phyloP scores from a whole-genome alignment of 768 basidiomycete species.

The Hypholoma fasciculare region DNA sequence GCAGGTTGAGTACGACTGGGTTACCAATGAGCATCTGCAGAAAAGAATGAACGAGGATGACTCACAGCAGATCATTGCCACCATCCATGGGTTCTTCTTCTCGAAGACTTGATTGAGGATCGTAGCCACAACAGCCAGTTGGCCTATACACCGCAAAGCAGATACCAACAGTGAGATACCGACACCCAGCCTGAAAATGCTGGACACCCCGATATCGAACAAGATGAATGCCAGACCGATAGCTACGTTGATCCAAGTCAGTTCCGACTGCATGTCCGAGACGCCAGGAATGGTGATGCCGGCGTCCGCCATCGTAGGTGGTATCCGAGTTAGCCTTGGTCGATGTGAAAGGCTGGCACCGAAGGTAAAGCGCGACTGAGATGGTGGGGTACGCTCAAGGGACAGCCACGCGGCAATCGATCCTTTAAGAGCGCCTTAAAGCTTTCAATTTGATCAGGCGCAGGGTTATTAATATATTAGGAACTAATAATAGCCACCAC shows the following conservation, averaged over 20 bases:
- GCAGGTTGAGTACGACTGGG: conserved; percentile 65
- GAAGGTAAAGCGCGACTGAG: too few species aligned
- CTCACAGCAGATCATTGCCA: conserved; percentile 73
- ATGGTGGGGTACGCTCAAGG: too few species aligned
- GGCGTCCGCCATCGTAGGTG: not conserved
- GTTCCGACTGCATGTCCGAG: conserved; percentile 11
- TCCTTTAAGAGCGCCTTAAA: too few species aligned
- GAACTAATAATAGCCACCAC: too few species aligned
- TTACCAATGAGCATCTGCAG: not conserved
- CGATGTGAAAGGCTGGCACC: not conserved
- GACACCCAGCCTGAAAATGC: conserved; percentile 64
- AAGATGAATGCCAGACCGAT: conserved; percentile 76
- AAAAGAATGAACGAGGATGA: conserved; percentile 11
- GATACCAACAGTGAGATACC: conserved; percentile 68
- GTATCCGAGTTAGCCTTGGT: not conserved
- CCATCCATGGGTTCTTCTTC: conserved; percentile 71
- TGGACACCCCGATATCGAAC: conserved; percentile 69
- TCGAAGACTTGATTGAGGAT: conserved; percentile 76
- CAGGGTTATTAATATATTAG: too few species aligned
- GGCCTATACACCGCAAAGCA: conserved; percentile 72
- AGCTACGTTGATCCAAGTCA: conserved; percentile 75
- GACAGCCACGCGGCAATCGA: too few species aligned
- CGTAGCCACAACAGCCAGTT: conserved; percentile 73
- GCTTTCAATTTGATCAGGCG: too few species aligned
- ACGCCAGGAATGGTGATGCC: not conserved